phyloP scores from a whole-genome alignment of 2,329 filamentous ascomycete species.

The Colletotrichum acutatum region DNA sequence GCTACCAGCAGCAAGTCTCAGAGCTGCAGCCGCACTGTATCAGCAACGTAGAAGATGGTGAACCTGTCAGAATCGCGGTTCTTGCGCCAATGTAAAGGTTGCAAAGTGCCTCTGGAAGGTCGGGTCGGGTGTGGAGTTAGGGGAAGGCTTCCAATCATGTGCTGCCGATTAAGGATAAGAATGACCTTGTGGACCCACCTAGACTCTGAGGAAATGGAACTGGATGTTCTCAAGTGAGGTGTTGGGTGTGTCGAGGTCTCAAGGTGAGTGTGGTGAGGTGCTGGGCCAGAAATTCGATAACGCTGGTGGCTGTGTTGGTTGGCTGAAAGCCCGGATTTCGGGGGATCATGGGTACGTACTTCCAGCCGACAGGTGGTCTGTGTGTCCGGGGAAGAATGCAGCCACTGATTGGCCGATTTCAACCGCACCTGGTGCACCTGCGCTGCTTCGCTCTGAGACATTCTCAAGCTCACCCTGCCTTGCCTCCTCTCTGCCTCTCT shows the following conservation, averaged over 20 bases:
- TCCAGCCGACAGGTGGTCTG: neutral
- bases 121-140: neutral
- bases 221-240: neutral
- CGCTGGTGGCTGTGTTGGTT: neutral
- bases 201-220: neutral
- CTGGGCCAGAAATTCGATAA: no score
- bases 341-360: neutral
- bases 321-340: neutral
- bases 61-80: neutral
- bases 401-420: slow-evolving; percentile 18
- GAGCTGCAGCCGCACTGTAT: slow-evolving; percentile 26
- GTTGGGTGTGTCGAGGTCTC: neutral
- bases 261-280: no score
- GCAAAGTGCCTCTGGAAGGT: slow-evolving; percentile 10
- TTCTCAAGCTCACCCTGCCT: slow-evolving; percentile 21
- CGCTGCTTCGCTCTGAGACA: slow-evolving; percentile 22
- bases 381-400: neutral
- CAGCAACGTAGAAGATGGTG: neutral
- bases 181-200: neutral
- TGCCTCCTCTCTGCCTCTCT: neutral
- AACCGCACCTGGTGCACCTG: slow-evolving; percentile 22
- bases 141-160: slow-evolving; percentile 30
- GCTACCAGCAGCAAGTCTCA: slow-evolving; percentile 27
- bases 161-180: slow-evolving; percentile 13
- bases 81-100: neutral